Conservation (phyloP, 192 early-diverging fungal genomes). For the Haplosporangium gracile region DNA sequence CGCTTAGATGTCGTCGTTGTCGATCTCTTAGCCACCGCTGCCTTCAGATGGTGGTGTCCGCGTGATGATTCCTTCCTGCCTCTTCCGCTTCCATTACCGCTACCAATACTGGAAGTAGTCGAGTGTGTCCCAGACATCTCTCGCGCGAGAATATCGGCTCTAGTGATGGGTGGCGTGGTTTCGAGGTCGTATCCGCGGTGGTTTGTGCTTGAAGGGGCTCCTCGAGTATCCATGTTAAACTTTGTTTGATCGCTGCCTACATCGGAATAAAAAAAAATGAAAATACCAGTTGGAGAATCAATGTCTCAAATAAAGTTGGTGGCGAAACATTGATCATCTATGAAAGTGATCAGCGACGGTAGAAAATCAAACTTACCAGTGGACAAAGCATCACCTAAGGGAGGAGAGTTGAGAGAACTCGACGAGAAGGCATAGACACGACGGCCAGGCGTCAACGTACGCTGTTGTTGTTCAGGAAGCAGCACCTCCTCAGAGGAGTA, state of each 20-base stretch:
- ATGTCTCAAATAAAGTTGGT: not conserved
- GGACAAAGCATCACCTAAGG: not conserved
- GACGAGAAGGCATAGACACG: not conserved
- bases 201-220: not conserved
- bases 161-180: not conserved
- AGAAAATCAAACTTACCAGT: not conserved
- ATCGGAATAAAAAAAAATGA: not conserved
- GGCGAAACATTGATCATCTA: not conserved
- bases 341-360: not conserved
- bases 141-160: not conserved
- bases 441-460: not conserved
- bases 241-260: not conserved
- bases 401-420: not conserved
- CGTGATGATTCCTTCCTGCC: not conserved
- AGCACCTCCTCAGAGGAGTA: not conserved
- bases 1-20: not conserved
- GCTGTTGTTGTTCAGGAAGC: not conserved
- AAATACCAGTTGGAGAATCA: not conserved
- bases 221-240: not conserved
- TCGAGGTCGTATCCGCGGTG: not conserved
- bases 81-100: not conserved
- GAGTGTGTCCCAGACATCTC: slow-evolving; percentile 6
- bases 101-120: not conserved
- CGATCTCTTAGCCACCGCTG: not conserved
- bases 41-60: not conserved